A percentile compares a stretch with the other conserved stretches of the same genome.
These are phyloP conservation scores for Symbiodinium natans DNA, from an alignment of 73 alveolate species.

Conservation along the genomic window DNA sequence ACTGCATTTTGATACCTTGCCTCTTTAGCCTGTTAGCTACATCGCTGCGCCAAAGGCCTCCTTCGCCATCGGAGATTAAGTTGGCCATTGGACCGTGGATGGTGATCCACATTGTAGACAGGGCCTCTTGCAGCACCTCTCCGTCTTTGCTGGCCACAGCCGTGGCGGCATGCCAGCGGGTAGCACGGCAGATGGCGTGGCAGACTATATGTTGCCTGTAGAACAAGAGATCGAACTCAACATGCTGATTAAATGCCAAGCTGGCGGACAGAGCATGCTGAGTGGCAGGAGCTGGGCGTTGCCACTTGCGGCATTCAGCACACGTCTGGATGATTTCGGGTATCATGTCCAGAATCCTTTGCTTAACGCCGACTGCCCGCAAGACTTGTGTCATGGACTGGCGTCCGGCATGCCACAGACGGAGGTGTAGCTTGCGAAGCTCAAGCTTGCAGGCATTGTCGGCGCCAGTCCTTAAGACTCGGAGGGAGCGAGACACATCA, in stretches of 20 bases:
- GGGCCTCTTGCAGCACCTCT: not conserved
- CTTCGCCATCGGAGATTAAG: slow-evolving; percentile 10
- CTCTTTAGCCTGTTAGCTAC: not conserved
- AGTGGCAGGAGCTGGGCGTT: not conserved
- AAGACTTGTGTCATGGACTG: not conserved
- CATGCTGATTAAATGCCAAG: slow-evolving; percentile 11
- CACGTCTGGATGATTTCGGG: not conserved
- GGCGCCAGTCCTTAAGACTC: not conserved
- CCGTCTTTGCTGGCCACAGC: not conserved
- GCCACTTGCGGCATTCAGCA: slow-evolving; percentile 19
- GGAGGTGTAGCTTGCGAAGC: slow-evolving; percentile 16
- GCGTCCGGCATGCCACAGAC: slow-evolving; percentile 27
- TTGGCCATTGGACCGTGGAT: slow-evolving; percentile 24
- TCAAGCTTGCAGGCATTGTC: not conserved
- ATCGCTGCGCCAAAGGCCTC: not conserved
- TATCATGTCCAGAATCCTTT: not conserved
- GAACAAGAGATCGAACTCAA: slow-evolving; percentile 10
- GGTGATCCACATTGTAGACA: not conserved
- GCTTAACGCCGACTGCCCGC: not conserved
- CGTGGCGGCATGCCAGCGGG: slow-evolving; percentile 42
- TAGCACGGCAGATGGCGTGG: slow-evolving; percentile 23
- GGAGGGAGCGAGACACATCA: not conserved
- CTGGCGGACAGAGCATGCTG: not conserved
- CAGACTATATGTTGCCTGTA: not conserved
- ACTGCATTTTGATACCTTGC: not conserved